phyloP scores from a whole-genome alignment of 768 basidiomycete species.

The Leccinum ochraceum region DNA sequence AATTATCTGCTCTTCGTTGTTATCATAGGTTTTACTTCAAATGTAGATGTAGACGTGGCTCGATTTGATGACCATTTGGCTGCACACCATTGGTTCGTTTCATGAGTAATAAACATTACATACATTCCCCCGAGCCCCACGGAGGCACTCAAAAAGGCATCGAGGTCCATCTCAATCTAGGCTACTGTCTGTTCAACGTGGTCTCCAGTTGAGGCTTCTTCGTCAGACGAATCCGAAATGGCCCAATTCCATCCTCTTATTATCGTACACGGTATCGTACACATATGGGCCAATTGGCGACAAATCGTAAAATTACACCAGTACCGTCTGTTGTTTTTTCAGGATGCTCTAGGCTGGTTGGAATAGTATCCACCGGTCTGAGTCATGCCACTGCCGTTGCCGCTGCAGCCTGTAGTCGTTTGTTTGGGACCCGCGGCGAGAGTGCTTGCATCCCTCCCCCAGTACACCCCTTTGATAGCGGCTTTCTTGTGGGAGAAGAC shows the following conservation, averaged over 20 bases:
- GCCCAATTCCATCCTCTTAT: not conserved
- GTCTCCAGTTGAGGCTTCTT: not conserved
- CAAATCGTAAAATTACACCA: constrained; percentile 10
- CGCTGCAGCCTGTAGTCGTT: not conserved
- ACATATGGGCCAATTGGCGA: not conserved
- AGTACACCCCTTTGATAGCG: constrained; percentile 18
- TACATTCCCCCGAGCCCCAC: not conserved
- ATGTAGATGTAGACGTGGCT: not conserved
- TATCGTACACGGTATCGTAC: constrained; percentile 6
- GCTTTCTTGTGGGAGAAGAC: not conserved
- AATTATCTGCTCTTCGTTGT: not conserved
- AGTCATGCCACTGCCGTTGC: too few species aligned
- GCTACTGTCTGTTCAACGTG: not conserved
- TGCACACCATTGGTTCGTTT: not conserved
- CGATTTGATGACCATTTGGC: not conserved
- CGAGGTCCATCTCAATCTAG: not conserved
- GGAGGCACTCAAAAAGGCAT: not conserved
- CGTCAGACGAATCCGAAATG: not conserved
- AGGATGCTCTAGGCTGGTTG: too few species aligned
- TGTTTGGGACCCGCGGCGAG: not conserved
- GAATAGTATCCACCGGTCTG: too few species aligned
- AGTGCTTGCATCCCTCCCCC: not conserved
- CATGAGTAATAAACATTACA: not conserved
- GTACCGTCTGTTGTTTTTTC: not conserved
- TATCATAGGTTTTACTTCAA: not conserved